Conservation (phyloP, 1,139 yeast genomes). For the Entelexis paramagnoliae region DNA sequence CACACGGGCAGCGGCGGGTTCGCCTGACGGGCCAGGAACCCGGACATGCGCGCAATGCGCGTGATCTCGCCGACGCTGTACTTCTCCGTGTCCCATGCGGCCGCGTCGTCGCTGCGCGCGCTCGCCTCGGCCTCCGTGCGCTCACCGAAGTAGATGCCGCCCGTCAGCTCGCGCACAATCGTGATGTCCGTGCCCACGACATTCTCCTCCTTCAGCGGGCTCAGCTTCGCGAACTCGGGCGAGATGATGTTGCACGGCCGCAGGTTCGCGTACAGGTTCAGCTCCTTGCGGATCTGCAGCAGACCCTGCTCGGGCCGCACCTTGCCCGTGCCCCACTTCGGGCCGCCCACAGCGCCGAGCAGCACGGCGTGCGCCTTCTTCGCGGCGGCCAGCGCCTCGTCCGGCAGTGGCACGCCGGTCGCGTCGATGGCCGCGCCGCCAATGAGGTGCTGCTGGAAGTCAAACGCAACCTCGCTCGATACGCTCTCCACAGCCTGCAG, state of each 20-base stretch:
- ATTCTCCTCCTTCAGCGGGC: slow-evolving; percentile 75
- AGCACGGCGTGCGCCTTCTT: slow-evolving; percentile 85
- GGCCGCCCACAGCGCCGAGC: slow-evolving; percentile 97
- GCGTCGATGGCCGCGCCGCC: slow-evolving; percentile 99
- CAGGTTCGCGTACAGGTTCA: slow-evolving; percentile 85
- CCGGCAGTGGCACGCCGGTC: slow-evolving; percentile 87
- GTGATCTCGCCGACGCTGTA: slow-evolving; percentile 85
- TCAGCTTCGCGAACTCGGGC: slow-evolving; percentile 69
- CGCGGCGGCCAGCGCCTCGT: slow-evolving; percentile 73
- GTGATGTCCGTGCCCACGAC: slow-evolving; percentile 84
- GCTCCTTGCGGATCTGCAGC: slow-evolving; percentile 83
- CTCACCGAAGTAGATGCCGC: slow-evolving; percentile 96
- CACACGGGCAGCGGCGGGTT: slow-evolving; percentile 89
- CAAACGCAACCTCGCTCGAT: slow-evolving; percentile 55
- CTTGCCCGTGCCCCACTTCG: slow-evolving; percentile 89
- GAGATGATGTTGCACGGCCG: slow-evolving; percentile 95
- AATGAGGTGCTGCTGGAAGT: slow-evolving; percentile 71
- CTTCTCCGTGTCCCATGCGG: slow-evolving; percentile 89
- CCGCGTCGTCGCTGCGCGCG: slow-evolving; percentile 34
- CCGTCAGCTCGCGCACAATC: slow-evolving; percentile 92
- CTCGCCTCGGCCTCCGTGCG: slow-evolving; percentile 83
- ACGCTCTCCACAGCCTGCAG: slow-evolving; percentile 61
- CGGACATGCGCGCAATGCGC: slow-evolving; percentile 96
- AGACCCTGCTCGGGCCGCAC: slow-evolving; percentile 98
- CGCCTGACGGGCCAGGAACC: slow-evolving; percentile 86